Conservation (phyloP, 2,329 filamentous ascomycete genomes). For the Aspergillus unguis region DNA sequence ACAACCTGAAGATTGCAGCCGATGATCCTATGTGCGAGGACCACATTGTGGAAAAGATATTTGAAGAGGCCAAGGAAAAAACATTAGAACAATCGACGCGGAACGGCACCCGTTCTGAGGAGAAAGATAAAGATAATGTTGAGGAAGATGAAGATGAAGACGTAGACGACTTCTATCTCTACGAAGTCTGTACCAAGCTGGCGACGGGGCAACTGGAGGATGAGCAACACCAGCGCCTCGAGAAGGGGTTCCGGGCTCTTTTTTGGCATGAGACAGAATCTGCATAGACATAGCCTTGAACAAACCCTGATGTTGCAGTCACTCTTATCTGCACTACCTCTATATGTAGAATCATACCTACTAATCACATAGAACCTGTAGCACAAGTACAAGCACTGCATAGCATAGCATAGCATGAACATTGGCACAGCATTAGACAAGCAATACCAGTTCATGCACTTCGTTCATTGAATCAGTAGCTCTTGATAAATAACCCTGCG, state of each 20-base stretch:
- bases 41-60: neutral
- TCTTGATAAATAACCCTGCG: constrained; percentile 16
- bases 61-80: neutral
- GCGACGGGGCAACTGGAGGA: neutral
- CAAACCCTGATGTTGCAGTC: too few species aligned
- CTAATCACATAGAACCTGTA: neutral
- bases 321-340: too few species aligned
- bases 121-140: neutral
- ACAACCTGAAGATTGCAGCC: neutral
- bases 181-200: neutral
- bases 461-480: constrained; percentile 18
- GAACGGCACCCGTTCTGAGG: neutral
- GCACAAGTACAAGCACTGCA: neutral
- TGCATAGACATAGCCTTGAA: neutral
- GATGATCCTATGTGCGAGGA: neutral
- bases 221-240: neutral
- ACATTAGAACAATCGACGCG: neutral
- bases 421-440: neutral
- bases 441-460: constrained; percentile 21
- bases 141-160: neutral
- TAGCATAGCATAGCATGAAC: neutral
- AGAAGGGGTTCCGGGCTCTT: neutral
- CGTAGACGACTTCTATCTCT: neutral
- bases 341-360: too few species aligned
- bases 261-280: neutral